phyloP scores from a whole-genome alignment of 768 basidiomycete genomes.

The Suillus plorans region DNA sequence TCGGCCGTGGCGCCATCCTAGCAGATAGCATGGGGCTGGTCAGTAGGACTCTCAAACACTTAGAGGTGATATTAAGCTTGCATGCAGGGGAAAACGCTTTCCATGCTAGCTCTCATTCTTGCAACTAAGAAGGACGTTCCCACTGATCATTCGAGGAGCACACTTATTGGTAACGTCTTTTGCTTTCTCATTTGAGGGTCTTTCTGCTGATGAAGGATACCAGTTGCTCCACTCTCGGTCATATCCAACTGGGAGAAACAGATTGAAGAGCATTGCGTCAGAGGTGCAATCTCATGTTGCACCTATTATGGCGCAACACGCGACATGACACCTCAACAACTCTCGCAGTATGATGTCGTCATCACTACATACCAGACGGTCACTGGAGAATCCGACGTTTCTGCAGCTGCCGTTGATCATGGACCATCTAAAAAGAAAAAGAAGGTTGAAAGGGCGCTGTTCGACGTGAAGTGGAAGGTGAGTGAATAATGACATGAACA shows the following conservation, averaged over 20 bases:
- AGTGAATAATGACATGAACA: slow-evolving; percentile 6
- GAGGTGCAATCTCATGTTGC: slow-evolving; percentile 50
- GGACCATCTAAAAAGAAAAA: slow-evolving; percentile 52
- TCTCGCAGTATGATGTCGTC: slow-evolving; percentile 73
- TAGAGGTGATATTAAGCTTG: slow-evolving; percentile 7
- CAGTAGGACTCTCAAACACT: slow-evolving; percentile 7
- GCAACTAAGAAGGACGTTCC: slow-evolving; percentile 71
- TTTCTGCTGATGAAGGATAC: slow-evolving; percentile 8
- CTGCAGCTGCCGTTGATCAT: slow-evolving; percentile 13
- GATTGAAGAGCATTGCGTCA: slow-evolving; percentile 67
- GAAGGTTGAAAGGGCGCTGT: slow-evolving; percentile 57
- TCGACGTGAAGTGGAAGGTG: slow-evolving; percentile 82
- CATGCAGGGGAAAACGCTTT: slow-evolving; percentile 82
- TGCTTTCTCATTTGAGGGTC: neutral
- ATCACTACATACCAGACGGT: slow-evolving; percentile 85
- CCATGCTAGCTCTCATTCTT: slow-evolving; percentile 79
- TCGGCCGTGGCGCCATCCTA: slow-evolving; percentile 84
- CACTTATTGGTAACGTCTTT: slow-evolving; percentile 67
- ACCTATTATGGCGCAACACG: slow-evolving; percentile 77
- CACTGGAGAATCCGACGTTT: slow-evolving; percentile 47
- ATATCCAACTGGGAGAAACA: slow-evolving; percentile 90
- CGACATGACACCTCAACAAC: slow-evolving; percentile 52
- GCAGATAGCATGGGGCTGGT: slow-evolving; percentile 88
- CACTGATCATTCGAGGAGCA: slow-evolving; percentile 57
- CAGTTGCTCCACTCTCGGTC: slow-evolving; percentile 82